Evolutionary conservation across 768 basidiomycete species (phyloP).

Genomic region (Antrodiella citrinella): DNA sequence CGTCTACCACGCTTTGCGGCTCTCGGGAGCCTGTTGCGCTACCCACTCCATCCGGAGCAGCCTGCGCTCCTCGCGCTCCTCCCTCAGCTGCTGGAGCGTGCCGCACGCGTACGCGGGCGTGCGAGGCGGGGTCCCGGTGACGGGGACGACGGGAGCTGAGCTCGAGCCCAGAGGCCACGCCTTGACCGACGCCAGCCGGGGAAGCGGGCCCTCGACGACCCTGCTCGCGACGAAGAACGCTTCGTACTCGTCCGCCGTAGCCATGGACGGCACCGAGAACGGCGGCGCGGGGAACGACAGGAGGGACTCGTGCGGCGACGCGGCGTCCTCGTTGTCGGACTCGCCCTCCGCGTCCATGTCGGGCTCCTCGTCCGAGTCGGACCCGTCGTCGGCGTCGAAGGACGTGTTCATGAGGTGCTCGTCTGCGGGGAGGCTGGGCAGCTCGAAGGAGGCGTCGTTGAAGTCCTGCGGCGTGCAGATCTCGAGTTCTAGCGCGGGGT

Average conservation of each 20-base stretch:
- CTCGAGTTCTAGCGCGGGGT: conserved; percentile 3
- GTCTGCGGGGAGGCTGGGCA: conserved; percentile 4
- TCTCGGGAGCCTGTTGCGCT: too few relatives aligned
- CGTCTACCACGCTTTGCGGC: too few relatives aligned
- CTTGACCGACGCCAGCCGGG: neutral
- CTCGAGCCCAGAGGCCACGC: neutral
- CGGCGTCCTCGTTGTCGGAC: neutral
- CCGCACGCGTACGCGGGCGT: too few relatives aligned
- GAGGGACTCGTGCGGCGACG: too few relatives aligned
- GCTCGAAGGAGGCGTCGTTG: conserved; percentile 1
- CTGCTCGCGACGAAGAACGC: conserved; percentile 4
- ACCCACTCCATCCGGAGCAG: too few relatives aligned
- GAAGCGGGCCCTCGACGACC: neutral
- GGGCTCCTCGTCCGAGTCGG: neutral
- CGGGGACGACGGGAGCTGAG: conserved; percentile 1
- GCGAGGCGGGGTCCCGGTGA: too few relatives aligned
- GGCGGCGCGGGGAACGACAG: too few relatives aligned
- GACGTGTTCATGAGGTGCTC: conserved; percentile 8
- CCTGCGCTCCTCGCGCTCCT: too few relatives aligned
- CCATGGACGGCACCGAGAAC: conserved; percentile 1
- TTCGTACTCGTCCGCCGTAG: conserved; percentile 5
- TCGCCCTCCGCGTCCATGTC: neutral
- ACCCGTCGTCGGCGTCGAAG: conserved; percentile 6
- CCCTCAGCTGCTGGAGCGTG: too few relatives aligned
- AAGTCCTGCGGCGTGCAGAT: conserved; percentile 8